phyloP scores from a whole-genome alignment of 345 rosid genomes.

The Boechera stricta region DNA sequence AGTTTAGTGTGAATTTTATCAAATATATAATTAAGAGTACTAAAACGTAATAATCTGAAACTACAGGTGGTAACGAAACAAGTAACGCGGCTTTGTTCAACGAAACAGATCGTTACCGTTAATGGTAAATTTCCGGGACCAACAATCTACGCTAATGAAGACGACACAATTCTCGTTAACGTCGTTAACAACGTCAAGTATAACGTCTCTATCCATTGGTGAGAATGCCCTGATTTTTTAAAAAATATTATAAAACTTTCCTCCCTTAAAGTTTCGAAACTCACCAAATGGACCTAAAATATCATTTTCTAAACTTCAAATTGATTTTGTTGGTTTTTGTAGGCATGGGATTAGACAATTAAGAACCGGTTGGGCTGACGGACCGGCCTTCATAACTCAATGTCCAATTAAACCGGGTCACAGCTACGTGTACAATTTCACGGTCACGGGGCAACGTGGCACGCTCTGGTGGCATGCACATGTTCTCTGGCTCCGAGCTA shows the following conservation, averaged over 20 bases:
- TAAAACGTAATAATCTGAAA: background rate
- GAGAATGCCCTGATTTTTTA: slow-evolving; percentile 21
- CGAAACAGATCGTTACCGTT: slow-evolving; percentile 64
- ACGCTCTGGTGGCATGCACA: slow-evolving; percentile 90
- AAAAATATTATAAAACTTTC: background rate
- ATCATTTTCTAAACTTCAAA: background rate
- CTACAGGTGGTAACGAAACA: slow-evolving; percentile 45
- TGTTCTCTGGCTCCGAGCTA: slow-evolving; percentile 92
- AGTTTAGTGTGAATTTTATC: background rate
- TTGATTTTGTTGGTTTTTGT: background rate
- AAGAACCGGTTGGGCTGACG: slow-evolving; percentile 88
- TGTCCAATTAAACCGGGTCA: slow-evolving; percentile 89
- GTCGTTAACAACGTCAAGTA: slow-evolving; percentile 84
- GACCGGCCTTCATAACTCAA: slow-evolving; percentile 92
- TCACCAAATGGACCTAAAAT: background rate
- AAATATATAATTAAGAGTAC: background rate
- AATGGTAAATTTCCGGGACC: slow-evolving; percentile 87
- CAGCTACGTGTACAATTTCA: slow-evolving; percentile 70
- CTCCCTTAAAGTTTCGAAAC: background rate
- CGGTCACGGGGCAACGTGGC: slow-evolving; percentile 79
- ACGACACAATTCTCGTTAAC: slow-evolving; percentile 71
- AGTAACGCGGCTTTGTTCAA: slow-evolving; percentile 44
- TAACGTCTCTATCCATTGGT: slow-evolving; percentile 91
- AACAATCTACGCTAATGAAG: slow-evolving; percentile 83
- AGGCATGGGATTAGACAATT: slow-evolving; percentile 90